Percentiles rank a stretch among this genome's conserved stretches.
These are phyloP conservation scores for Neurospora discreta DNA, from an alignment of 495 filamentous ascomycete species.

Conservation along the genomic window DNA sequence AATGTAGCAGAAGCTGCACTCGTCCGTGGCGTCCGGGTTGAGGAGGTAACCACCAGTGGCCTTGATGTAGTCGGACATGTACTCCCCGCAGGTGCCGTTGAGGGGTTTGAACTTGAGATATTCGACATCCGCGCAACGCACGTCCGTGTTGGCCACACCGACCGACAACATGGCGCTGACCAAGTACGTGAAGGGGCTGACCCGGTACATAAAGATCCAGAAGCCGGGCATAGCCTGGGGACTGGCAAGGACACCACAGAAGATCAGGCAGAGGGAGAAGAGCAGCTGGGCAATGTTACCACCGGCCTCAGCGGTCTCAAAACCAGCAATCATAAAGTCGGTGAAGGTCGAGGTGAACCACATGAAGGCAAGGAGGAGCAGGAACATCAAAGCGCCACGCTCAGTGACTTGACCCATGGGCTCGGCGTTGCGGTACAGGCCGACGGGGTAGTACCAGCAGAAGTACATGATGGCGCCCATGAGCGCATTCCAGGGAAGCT, in stretches of 20 bases:
- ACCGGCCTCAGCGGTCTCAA: slow-evolving; percentile 54
- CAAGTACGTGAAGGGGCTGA: slow-evolving; percentile 65
- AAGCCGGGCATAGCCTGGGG: slow-evolving; percentile 54
- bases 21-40: slow-evolving; percentile 34
- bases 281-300: slow-evolving; percentile 56
- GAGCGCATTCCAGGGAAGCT: slow-evolving; percentile 65
- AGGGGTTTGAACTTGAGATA: slow-evolving; percentile 44
- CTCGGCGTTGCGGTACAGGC: slow-evolving; percentile 58
- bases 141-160: slow-evolving; percentile 46
- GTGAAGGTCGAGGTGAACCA: slow-evolving; percentile 62
- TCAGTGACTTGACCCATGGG: slow-evolving; percentile 43
- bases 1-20: slow-evolving; percentile 54
- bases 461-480: slow-evolving; percentile 60
- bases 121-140: slow-evolving; percentile 53
- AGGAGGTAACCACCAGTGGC: slow-evolving; percentile 40
- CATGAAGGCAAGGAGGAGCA: slow-evolving; percentile 53
- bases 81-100: slow-evolving; percentile 41
- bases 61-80: slow-evolving; percentile 40
- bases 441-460: slow-evolving; percentile 74
- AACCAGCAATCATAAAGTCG: slow-evolving; percentile 55
- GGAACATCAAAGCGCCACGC: slow-evolving; percentile 56
- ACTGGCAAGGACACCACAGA: slow-evolving; percentile 62
- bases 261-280: slow-evolving; percentile 57
- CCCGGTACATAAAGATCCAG: slow-evolving; percentile 81
- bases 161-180: slow-evolving; percentile 53